phyloP scores from a whole-genome alignment of 352 stramenopile genomes.

The Pythium chondricola region DNA sequence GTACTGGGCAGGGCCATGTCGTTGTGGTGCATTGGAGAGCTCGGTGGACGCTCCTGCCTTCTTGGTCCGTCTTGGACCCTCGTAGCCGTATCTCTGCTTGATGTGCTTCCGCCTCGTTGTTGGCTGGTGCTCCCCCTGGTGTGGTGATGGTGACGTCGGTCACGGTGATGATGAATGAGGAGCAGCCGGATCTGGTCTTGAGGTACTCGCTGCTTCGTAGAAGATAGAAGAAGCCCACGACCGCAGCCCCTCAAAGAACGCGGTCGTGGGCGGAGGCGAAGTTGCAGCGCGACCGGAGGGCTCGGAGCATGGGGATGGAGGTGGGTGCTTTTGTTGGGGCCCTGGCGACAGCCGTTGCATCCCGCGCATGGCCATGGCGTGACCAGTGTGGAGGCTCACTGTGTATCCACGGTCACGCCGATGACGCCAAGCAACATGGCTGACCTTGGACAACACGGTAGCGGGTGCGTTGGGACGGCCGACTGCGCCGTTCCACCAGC shows the following conservation, averaged over 20 bases:
- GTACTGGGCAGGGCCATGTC: background rate
- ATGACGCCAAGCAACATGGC: slow-evolving; percentile 24
- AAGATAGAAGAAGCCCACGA: slow-evolving; percentile 22
- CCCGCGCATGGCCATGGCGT: slow-evolving; percentile 18
- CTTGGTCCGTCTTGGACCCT: slow-evolving; percentile 19
- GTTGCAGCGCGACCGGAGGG: slow-evolving; percentile 9
- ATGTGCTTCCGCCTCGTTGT: slow-evolving; percentile 6
- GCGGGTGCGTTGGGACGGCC: slow-evolving; percentile 7
- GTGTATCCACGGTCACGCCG: slow-evolving; percentile 9
- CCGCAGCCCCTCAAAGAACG: slow-evolving; percentile 24
- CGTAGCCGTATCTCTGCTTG: slow-evolving; percentile 14
- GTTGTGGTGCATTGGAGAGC: background rate
- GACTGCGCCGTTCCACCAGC: background rate
- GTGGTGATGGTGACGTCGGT: no score
- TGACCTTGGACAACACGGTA: slow-evolving; percentile 30
- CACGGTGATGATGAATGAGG: no score
- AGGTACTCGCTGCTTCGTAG: slow-evolving; percentile 15
- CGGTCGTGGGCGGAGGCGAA: slow-evolving; percentile 21
- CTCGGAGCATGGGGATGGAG: slow-evolving; percentile 14
- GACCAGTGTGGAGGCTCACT: slow-evolving; percentile 10
- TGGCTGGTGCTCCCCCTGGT: no score
- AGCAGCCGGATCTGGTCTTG: no score
- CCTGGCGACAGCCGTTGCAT: slow-evolving; percentile 17
- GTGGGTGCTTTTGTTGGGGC: slow-evolving; percentile 8
- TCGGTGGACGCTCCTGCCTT: background rate